Percentiles rank a stretch among this genome's conserved stretches.
Conservation (phyloP, 2,329 filamentous ascomycete species). For the Harringtonia aguacate region DNA sequence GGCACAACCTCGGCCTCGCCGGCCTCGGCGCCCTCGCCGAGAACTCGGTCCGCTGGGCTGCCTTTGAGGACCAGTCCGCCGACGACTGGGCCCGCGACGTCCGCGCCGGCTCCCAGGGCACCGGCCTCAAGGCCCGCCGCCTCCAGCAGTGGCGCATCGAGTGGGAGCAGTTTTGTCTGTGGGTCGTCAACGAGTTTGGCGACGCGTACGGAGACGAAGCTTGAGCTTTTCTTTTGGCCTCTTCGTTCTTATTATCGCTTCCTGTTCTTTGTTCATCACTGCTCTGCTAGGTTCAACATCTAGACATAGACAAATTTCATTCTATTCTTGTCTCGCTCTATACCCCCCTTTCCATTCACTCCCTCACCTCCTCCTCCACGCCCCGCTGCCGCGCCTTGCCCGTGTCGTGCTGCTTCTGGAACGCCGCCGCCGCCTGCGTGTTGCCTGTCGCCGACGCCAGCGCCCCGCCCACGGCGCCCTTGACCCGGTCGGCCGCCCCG, state of each 20-base stretch:
- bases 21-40: conserved; percentile 81
- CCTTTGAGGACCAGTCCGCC: conserved; percentile 67
- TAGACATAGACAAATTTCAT: not conserved
- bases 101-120: conserved; percentile 61
- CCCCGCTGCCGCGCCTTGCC: conserved; percentile 75
- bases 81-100: conserved; percentile 65
- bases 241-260: too few species aligned
- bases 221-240: too few species aligned
- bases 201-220: conserved; percentile 48
- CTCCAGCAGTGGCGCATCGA: conserved; percentile 69
- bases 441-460: conserved; percentile 67
- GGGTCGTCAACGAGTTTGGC: conserved; percentile 71
- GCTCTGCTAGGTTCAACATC: not conserved
- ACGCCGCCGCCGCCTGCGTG: conserved; percentile 50
- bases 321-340: too few species aligned
- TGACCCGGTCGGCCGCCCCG: conserved; percentile 56
- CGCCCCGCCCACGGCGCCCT: conserved; percentile 57
- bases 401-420: conserved; percentile 60
- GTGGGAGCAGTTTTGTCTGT: conserved; percentile 87
- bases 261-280: too few species aligned
- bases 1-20: conserved; percentile 82
- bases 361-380: conserved; percentile 70
- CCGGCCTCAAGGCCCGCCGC: conserved; percentile 57
- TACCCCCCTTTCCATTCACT: conserved; percentile 57
- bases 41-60: conserved; percentile 85